A percentile compares a stretch with the other conserved stretches of the same genome.
Evolutionary conservation across 257 asterid genomes (phyloP).

Genomic region (Ocimum tenuiflorum): DNA sequence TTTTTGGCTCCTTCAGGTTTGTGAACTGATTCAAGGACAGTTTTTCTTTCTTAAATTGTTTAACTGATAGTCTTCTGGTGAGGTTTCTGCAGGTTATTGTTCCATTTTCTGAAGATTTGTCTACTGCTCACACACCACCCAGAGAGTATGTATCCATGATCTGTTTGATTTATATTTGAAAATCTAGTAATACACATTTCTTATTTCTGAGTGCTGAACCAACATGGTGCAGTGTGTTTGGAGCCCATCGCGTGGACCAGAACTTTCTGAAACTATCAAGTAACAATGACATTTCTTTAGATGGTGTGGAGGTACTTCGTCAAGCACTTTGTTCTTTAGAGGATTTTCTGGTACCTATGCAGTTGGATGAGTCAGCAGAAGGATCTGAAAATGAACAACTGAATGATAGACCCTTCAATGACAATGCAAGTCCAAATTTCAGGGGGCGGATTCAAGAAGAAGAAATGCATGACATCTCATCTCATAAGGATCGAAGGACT

Average conservation of each 20-base stretch:
- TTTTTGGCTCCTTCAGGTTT: no score
- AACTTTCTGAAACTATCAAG: conserved; percentile 22
- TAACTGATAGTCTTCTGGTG: neutral
- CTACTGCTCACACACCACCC: conserved; percentile 46
- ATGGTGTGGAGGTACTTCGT: conserved; percentile 31
- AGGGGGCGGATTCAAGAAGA: conserved; percentile 17
- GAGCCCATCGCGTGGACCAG: conserved; percentile 29
- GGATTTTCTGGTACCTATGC: conserved; percentile 48
- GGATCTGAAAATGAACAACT: conserved; percentile 29
- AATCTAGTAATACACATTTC: neutral
- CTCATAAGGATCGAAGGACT: conserved; percentile 11
- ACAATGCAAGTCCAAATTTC: neutral
- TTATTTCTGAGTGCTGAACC: conserved; percentile 3
- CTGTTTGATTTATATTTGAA: neutral
- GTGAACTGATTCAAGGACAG: no score
- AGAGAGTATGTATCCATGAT: conserved; percentile 52
- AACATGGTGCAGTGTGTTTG: conserved; percentile 50
- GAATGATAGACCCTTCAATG: conserved; percentile 25
- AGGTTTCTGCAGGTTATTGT: conserved; percentile 26
- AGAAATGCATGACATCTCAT: conserved; percentile 23
- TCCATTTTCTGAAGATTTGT: conserved; percentile 27
- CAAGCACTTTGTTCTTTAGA: conserved; percentile 38
- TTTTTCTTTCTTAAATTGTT: neutral
- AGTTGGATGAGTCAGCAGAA: conserved; percentile 39
- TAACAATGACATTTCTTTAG: conserved; percentile 21